A percentile compares a stretch with the other conserved stretches of the same genome.
phyloP scores from a whole-genome alignment of 768 basidiomycete species.

The Suillus variegatus region DNA sequence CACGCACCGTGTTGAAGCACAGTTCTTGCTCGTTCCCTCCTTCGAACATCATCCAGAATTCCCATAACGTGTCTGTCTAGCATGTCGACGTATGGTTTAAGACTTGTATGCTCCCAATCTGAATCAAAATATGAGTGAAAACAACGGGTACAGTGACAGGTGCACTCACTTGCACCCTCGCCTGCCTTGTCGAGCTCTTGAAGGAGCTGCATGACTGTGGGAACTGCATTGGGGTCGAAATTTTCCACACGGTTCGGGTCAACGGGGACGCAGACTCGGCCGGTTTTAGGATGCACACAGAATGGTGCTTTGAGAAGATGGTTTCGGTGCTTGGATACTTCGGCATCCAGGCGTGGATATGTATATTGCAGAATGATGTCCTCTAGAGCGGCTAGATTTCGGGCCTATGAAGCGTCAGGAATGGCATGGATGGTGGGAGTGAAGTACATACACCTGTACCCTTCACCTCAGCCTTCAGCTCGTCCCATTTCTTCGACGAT shows the following conservation, averaged over 20 bases:
- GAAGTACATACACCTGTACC: neutral
- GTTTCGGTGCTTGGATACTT: slow-evolving; percentile 96
- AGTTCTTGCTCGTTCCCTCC: slow-evolving; percentile 17
- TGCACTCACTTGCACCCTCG: slow-evolving; percentile 49
- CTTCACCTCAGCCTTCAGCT: slow-evolving; percentile 45
- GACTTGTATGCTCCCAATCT: slow-evolving; percentile 87
- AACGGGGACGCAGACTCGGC: slow-evolving; percentile 92
- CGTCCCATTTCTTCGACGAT: slow-evolving; percentile 76
- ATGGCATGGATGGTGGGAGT: neutral
- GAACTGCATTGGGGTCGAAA: slow-evolving; percentile 85
- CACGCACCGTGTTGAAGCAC: slow-evolving; percentile 17
- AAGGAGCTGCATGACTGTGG: slow-evolving; percentile 84
- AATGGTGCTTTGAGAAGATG: slow-evolving; percentile 98
- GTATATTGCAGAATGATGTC: slow-evolving; percentile 93
- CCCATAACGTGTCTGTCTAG: slow-evolving; percentile 67
- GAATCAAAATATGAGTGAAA: slow-evolving; percentile 10
- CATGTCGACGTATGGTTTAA: slow-evolving; percentile 89
- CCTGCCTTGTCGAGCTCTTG: slow-evolving; percentile 65
- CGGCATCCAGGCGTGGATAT: slow-evolving; percentile 94
- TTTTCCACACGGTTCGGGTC: slow-evolving; percentile 72
- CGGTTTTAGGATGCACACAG: slow-evolving; percentile 95
- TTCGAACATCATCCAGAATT: slow-evolving; percentile 33
- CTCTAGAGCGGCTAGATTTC: slow-evolving; percentile 58
- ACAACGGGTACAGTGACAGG: slow-evolving; percentile 1
- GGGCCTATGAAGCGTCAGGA: slow-evolving; percentile 18